These are phyloP conservation scores for Bassia scoparia DNA, from an alignment of 148 eudicot genomes.

Conservation along the genomic window DNA sequence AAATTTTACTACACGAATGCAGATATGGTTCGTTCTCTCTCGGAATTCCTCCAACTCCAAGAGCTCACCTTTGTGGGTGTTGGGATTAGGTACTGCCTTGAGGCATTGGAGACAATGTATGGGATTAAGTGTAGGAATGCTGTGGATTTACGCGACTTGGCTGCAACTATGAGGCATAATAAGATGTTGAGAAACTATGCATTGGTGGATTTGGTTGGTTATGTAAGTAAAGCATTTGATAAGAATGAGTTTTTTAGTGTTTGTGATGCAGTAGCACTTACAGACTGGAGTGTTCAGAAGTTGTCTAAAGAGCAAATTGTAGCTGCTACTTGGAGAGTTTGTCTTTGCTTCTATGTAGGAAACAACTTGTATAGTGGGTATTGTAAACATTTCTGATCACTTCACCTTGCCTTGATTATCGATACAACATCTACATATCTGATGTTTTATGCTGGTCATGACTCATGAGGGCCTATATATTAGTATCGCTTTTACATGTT, in stretches of 20 bases:
- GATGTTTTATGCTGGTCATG: too few relatives aligned
- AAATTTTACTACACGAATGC: constrained; percentile 7
- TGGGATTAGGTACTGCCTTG: constrained; percentile 11
- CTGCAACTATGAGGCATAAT: not conserved
- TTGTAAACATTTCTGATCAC: too few relatives aligned
- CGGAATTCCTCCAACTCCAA: constrained; percentile 11
- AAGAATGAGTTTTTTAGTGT: not conserved
- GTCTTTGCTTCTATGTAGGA: not conserved
- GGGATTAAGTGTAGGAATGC: constrained; percentile 25
- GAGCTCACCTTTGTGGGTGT: constrained; percentile 21
- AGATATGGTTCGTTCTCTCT: not conserved
- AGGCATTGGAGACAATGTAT: constrained; percentile 17
- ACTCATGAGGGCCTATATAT: too few relatives aligned
- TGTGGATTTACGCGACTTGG: constrained; percentile 21
- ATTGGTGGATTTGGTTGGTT: constrained; percentile 20
- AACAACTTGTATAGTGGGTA: not conserved
- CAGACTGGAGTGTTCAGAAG: constrained; percentile 16
- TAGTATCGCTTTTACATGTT: too few relatives aligned
- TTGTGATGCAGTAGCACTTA: constrained; percentile 4
- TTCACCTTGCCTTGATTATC: too few relatives aligned
- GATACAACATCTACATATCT: too few relatives aligned
- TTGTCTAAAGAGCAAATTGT: constrained; percentile 20
- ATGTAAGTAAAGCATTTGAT: not conserved
- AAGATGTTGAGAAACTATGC: not conserved
- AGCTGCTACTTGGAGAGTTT: constrained; percentile 9